Conservation (phyloP, 495 filamentous ascomycete species). For the Aspergillus baeticus region DNA sequence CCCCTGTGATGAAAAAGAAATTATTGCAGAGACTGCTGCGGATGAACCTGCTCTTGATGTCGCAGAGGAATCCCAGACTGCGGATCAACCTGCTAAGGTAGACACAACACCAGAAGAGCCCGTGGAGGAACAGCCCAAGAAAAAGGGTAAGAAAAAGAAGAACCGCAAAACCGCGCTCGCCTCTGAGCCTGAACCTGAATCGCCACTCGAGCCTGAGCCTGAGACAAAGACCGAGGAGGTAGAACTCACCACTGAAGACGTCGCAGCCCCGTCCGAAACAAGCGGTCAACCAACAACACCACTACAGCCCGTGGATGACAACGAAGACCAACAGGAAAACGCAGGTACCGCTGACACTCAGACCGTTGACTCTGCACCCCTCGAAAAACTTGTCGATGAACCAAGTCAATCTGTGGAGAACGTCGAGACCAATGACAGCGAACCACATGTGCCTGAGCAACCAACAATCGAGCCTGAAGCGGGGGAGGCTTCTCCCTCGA, state of each 20-base stretch:
- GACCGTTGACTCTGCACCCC: constrained; percentile 15
- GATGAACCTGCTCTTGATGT: background rate
- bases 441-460: constrained; percentile 22
- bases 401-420: constrained; percentile 21
- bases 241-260: constrained; percentile 7
- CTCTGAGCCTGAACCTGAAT: constrained; percentile 26
- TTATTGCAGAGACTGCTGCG: background rate
- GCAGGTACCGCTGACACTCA: constrained; percentile 10
- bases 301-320: constrained; percentile 4
- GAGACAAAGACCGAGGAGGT: constrained; percentile 18
- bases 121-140: constrained; percentile 19
- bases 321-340: background rate
- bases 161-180: constrained; percentile 29
- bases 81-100: background rate
- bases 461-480: constrained; percentile 14
- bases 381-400: constrained; percentile 17
- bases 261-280: constrained; percentile 16
- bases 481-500: constrained; percentile 17
- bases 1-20: background rate
- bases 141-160: constrained; percentile 38
- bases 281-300: constrained; percentile 20
- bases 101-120: constrained; percentile 12
- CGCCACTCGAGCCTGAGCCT: background rate
- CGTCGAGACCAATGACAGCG: constrained; percentile 19
- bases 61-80: background rate